These are phyloP conservation scores for Ascochyta pisi DNA, from an alignment of 2,329 filamentous ascomycete species.

Conservation along the genomic window DNA sequence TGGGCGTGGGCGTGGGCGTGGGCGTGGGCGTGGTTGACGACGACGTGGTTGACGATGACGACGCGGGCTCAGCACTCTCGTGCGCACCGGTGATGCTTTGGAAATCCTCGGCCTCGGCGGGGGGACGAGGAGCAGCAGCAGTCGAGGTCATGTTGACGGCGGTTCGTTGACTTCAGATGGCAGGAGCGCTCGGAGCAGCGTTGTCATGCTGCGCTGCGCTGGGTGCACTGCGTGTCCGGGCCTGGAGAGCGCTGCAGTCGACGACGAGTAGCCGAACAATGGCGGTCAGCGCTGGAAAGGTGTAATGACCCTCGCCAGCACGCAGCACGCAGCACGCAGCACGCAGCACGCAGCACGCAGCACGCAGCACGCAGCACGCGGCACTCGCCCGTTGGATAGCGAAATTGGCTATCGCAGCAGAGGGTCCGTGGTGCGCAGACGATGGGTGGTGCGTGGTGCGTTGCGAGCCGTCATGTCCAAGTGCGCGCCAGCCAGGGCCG, in stretches of 20 bases:
- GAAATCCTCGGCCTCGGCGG: conserved; percentile 31
- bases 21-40: conserved; percentile 8
- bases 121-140: conserved; percentile 2
- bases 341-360: too few species aligned
- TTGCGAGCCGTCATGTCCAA: conserved; percentile 13
- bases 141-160: conserved; percentile 32
- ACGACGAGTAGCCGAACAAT: conserved; percentile 27
- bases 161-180: conserved; percentile 38
- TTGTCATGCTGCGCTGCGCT: conserved; percentile 40
- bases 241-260: conserved; percentile 33
- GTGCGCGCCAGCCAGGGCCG: conserved; percentile 5
- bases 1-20: conserved; percentile 9
- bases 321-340: conserved; percentile 42
- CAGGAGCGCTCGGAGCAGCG: conserved; percentile 27
- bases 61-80: conserved; percentile 48
- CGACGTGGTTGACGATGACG: conserved; percentile 21
- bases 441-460: conserved; percentile 5
- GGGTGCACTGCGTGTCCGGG: conserved; percentile 23
- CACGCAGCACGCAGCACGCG: conserved; percentile 41
- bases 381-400: conserved; percentile 42
- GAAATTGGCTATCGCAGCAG: conserved; percentile 30
- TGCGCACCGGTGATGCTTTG: conserved; percentile 47
- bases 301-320: conserved; percentile 21
- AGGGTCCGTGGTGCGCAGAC: conserved; percentile 33
- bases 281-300: conserved; percentile 33